These are phyloP conservation scores for Plasmodium coatneyi DNA, from an alignment of 169 alveolate species.

Conservation along the genomic window DNA sequence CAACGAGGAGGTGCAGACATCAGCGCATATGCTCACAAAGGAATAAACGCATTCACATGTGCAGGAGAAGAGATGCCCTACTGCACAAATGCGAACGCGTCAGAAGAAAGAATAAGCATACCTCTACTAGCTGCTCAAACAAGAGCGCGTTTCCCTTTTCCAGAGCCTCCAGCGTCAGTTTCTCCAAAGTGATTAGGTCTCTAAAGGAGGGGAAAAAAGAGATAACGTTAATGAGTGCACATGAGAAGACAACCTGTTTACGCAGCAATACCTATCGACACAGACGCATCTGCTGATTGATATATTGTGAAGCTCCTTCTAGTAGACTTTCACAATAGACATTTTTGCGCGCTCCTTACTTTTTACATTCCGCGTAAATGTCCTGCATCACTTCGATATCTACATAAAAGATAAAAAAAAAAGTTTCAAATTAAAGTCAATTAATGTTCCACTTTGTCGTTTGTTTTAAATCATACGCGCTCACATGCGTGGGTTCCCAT, in stretches of 20 bases:
- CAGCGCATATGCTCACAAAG: background rate
- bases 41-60: background rate
- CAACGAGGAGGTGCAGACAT: background rate
- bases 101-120: background rate
- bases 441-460: background rate
- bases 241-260: background rate
- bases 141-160: constrained; percentile 48
- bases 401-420: constrained; percentile 1
- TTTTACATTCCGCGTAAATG: constrained; percentile 66
- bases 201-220: constrained; percentile 8
- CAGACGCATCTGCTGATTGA: background rate
- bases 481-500: background rate
- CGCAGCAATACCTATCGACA: background rate
- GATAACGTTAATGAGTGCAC: background rate
- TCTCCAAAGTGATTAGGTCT: constrained; percentile 39
- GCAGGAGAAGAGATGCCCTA: background rate
- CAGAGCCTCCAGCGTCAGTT: constrained; percentile 56
- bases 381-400: constrained; percentile 72
- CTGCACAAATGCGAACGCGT: background rate
- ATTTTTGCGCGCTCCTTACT: constrained; percentile 25
- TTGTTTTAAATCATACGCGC: background rate
- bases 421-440: background rate
- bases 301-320: background rate
- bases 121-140: constrained; percentile 64
- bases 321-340: background rate